Conservation (phyloP, 139 green algal species). For the Tetraselmis chui region DNA sequence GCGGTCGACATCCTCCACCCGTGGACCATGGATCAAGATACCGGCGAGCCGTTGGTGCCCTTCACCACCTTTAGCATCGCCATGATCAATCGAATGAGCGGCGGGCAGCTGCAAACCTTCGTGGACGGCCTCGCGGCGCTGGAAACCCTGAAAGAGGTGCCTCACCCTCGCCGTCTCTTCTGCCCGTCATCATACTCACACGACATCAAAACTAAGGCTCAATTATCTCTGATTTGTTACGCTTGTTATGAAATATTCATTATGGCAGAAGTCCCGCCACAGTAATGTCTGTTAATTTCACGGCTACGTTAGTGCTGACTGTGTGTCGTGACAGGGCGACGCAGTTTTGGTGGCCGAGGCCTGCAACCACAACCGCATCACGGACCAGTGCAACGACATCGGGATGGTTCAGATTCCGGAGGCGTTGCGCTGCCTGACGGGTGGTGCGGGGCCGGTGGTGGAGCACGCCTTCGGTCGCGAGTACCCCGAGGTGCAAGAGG, state of each 20-base stretch:
- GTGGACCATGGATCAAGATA: constrained; percentile 40
- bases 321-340: constrained; percentile 17
- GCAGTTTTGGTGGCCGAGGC: constrained; percentile 49
- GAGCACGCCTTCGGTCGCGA: constrained; percentile 50
- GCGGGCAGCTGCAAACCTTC: constrained; percentile 44
- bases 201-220: too few relatives aligned
- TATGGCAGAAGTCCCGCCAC: too few relatives aligned
- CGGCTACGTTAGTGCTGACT: not conserved
- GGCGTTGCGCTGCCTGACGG: not conserved
- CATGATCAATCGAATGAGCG: constrained; percentile 45
- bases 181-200: not conserved
- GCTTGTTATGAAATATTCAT: too few relatives aligned
- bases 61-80: constrained; percentile 60
- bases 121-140: constrained; percentile 35
- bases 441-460: constrained; percentile 13
- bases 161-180: not conserved
- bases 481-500: constrained; percentile 26
- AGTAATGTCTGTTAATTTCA: too few relatives aligned
- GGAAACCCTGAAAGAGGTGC: constrained; percentile 16
- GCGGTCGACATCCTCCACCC: constrained; percentile 58
- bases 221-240: too few relatives aligned
- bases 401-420: constrained; percentile 43
- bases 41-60: constrained; percentile 33
- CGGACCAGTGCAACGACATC: constrained; percentile 56
- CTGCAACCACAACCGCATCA: constrained; percentile 69